Evolutionary conservation across 1,284 basidiomycete species (phyloP).

Genomic region (Malassezia obtusa): DNA sequence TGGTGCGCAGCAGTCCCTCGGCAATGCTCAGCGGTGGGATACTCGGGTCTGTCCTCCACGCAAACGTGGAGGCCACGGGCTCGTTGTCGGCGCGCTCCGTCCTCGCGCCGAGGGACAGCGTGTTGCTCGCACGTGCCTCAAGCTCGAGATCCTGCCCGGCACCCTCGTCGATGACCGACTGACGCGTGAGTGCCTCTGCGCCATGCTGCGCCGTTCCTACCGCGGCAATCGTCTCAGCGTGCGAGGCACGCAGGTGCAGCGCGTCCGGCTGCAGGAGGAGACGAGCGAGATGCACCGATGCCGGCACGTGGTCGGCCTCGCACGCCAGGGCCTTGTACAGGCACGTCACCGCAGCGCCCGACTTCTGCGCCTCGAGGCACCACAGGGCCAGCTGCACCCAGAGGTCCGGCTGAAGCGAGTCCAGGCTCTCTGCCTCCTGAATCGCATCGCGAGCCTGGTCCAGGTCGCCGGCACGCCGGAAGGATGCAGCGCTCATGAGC

Average conservation of each 20-base stretch:
- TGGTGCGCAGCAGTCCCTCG: slow-evolving; percentile 34
- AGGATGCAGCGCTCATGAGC: slow-evolving; percentile 87
- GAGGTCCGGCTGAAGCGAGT: slow-evolving; percentile 74
- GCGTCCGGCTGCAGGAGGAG: slow-evolving; percentile 24
- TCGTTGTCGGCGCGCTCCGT: background rate
- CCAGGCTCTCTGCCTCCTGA: slow-evolving; percentile 83
- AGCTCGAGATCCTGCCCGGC: background rate
- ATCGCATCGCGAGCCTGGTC: slow-evolving; percentile 82
- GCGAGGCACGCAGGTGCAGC: slow-evolving; percentile 9
- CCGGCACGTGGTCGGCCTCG: slow-evolving; percentile 28
- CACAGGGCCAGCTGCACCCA: slow-evolving; percentile 65
- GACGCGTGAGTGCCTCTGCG: slow-evolving; percentile 1
- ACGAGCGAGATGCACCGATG: slow-evolving; percentile 39
- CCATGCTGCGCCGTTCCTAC: slow-evolving; percentile 6
- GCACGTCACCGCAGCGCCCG: slow-evolving; percentile 32
- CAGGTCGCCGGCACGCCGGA: slow-evolving; percentile 74
- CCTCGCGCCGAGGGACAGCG: slow-evolving; percentile 3
- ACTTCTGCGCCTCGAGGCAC: slow-evolving; percentile 21
- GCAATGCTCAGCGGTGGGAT: slow-evolving; percentile 34
- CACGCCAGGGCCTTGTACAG: slow-evolving; percentile 46
- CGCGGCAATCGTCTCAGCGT: slow-evolving; percentile 12
- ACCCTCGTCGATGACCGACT: slow-evolving; percentile 3
- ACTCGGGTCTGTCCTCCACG: slow-evolving; percentile 21
- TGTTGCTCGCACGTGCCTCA: slow-evolving; percentile 2
- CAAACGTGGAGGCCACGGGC: slow-evolving; percentile 5